Conservation (phyloP, 805 yeast species). For the Pichia californica region DNA sequence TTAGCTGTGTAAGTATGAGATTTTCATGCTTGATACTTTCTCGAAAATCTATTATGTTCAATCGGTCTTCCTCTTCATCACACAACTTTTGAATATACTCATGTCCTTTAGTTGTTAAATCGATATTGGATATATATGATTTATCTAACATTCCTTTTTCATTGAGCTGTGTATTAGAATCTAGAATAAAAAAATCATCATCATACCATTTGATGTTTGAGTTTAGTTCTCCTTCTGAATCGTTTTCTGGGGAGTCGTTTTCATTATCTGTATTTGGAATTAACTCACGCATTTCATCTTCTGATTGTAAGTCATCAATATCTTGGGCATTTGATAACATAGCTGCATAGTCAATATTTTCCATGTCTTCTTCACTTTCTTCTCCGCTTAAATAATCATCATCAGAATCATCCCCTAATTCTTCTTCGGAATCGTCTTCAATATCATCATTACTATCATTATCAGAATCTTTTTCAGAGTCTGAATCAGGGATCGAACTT, state of each 20-base stretch:
- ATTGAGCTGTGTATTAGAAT: not conserved
- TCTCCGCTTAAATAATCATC: conserved; percentile 31
- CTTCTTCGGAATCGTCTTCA: conserved; percentile 33
- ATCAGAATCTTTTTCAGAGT: too few relatives aligned
- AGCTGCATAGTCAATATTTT: not conserved
- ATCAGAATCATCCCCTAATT: conserved; percentile 28
- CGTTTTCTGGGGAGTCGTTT: not conserved
- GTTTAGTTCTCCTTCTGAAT: not conserved
- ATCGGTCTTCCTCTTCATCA: conserved; percentile 2
- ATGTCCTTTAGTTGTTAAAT: conserved; percentile 7
- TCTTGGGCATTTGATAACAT: conserved; percentile 1
- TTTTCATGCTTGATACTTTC: conserved; percentile 7
- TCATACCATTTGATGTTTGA: not conserved
- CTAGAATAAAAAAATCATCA: conserved; percentile 2
- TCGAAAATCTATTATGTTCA: conserved; percentile 1
- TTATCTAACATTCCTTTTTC: not conserved
- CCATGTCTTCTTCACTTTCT: conserved; percentile 26
- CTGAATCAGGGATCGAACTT: too few relatives aligned
- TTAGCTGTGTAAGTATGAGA: conserved; percentile 1
- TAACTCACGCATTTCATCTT: not conserved
- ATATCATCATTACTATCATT: conserved; percentile 18
- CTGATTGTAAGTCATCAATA: conserved; percentile 9
- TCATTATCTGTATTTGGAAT: not conserved
- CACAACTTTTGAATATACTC: conserved; percentile 6
- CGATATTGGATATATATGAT: not conserved